These are phyloP conservation scores for Lasiodiplodia gonubiensis DNA, from an alignment of 2,329 filamentous ascomycete species.

Conservation along the genomic window DNA sequence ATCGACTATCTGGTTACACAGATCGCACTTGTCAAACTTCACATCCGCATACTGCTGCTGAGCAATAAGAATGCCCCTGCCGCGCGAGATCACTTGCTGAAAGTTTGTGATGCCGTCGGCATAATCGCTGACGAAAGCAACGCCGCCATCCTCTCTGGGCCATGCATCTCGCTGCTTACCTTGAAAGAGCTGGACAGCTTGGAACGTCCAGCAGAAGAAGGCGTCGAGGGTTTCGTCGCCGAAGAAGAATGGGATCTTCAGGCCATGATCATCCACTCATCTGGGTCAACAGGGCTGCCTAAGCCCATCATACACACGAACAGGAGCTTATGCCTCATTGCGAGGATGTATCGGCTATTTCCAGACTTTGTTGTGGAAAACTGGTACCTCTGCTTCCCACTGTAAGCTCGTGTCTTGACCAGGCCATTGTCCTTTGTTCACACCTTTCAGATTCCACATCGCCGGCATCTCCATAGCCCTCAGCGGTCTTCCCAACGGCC, in stretches of 20 bases:
- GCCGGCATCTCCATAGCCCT: constrained; percentile 40
- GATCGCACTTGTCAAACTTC: constrained; percentile 41
- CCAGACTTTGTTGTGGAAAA: constrained; percentile 41
- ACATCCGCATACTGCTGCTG: constrained; percentile 38
- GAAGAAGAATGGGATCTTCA: constrained; percentile 43
- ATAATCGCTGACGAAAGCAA: constrained; percentile 39
- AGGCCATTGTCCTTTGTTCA: neutral
- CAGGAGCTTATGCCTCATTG: constrained; percentile 43
- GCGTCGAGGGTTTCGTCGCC: constrained; percentile 29
- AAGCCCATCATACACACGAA: constrained; percentile 58
- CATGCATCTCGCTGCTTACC: neutral
- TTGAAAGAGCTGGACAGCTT: neutral
- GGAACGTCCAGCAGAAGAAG: neutral
- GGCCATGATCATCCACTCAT: constrained; percentile 55
- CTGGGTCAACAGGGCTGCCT: constrained; percentile 66
- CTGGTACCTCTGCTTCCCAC: constrained; percentile 43
- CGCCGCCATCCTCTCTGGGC: neutral
- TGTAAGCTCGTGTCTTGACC: constrained; percentile 29
- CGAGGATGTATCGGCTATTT: constrained; percentile 42
- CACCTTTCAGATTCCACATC: constrained; percentile 28
- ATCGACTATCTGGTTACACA: constrained; percentile 41
- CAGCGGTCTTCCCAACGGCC: constrained; percentile 40
- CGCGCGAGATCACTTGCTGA: constrained; percentile 37
- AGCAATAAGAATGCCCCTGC: constrained; percentile 39
- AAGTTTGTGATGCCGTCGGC: constrained; percentile 36